Base-by-base conservation (phyloP, 179 eudicot genomes). In the Silene noctiflora region DNA sequence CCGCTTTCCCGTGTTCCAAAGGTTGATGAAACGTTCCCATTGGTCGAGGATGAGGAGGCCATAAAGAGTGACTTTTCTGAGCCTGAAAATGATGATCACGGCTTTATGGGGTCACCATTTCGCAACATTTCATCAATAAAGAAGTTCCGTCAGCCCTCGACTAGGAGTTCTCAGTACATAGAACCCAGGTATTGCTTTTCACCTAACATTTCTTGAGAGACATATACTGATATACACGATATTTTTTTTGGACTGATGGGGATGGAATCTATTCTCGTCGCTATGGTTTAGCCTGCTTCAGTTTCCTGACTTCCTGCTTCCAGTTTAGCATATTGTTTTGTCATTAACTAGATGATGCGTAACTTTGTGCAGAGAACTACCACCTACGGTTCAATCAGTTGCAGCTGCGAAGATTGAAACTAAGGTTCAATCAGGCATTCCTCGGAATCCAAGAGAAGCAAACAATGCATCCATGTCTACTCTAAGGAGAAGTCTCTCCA, bases 401-500 rank as follows among this genome's bases (percentile, higher is more conserved):
- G 72, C 81, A 51, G 65, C 80, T 7, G 83, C 79, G 21, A 83
- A 79, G 80, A 80, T 75, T 21, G 93, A 87, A 44, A 79, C 69
- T 33, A 89, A 83, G 69, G 63, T 77, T 79, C 81, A 80, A 58
- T 84, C 75, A 14, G 80, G 82, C 19, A 77, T 74, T 62, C 21
- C 71, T 44, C 86, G 83, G 71, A 75, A 80, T 20, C 77, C 77
- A 63, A 89, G 86, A 67, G 97, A 91, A 77, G 71, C 77, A 60
- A 84, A 79, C 80, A 87, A 79, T 64, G 51, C 83, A 33, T 69
- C 88, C 69, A 75, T 79, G 81, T 79, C 86, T 12, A 86, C 89
- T 17, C 55, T 83, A 48, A 87, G 87, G 68, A 86, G 97, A 85
- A 94, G 97, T 83, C 86, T 89, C 59, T 94, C 98, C 46, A 84